Percentiles rank a stretch among this genome's conserved stretches.
Evolutionary conservation across 768 basidiomycete species (phyloP).

Genomic region (Boletus eberwhitei): DNA sequence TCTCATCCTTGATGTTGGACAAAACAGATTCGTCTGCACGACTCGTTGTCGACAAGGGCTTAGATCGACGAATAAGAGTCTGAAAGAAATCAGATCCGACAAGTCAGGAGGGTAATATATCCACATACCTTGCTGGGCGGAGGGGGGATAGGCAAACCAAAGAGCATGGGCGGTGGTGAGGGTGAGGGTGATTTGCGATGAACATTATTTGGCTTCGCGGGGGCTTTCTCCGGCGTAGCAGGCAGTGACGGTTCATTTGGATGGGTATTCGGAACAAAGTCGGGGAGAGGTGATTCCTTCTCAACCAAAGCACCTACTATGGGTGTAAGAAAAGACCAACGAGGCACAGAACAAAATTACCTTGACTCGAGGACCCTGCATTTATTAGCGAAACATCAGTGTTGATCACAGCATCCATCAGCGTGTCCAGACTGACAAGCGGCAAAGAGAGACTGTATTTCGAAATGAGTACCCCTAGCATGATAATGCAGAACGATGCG

Average conservation of each 20-base stretch:
- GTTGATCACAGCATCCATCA: constrained; percentile 50
- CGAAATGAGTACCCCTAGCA: constrained; percentile 4
- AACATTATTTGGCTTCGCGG: constrained; percentile 13
- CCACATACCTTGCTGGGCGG: constrained; percentile 22
- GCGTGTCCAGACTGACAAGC: constrained; percentile 43
- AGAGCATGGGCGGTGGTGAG: constrained; percentile 19
- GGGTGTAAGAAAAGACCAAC: not conserved
- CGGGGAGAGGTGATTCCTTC: constrained; percentile 40
- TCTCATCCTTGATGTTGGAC: constrained; percentile 8
- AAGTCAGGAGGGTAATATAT: not conserved
- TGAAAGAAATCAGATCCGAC: constrained; percentile 5
- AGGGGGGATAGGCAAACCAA: constrained; percentile 20
- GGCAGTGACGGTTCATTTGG: constrained; percentile 48
- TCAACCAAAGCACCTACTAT: constrained; percentile 4
- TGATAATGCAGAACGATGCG: not conserved
- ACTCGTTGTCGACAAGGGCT: constrained; percentile 13
- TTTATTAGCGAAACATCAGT: constrained; percentile 34
- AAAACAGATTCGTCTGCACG: constrained; percentile 4
- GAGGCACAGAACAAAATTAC: constrained; percentile 3
- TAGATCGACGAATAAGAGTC: constrained; percentile 24
- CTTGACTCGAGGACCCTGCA: constrained; percentile 18
- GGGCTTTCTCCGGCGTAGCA: constrained; percentile 6
- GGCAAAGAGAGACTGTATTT: constrained; percentile 37
- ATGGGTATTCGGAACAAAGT: constrained; percentile 51
- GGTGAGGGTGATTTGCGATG: constrained; percentile 10